phyloP scores from a whole-genome alignment of 2,329 filamentous ascomycete species.

The Paradendryphiella salina region DNA sequence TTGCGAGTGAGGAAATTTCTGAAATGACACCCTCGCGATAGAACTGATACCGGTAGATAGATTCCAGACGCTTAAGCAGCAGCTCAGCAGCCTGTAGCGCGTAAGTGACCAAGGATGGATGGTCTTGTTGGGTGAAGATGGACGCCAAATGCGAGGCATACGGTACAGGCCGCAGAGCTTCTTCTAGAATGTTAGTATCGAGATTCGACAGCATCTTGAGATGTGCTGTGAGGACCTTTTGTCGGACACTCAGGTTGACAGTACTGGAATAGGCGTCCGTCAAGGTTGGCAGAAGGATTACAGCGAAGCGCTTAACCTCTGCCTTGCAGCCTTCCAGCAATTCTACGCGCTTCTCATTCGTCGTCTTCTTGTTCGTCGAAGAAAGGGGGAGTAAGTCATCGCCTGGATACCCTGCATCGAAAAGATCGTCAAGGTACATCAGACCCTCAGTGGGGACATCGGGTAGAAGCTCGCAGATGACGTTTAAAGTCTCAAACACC shows the following conservation, averaged over 20 bases:
- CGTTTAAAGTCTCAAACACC: conserved; percentile 94
- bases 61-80: conserved; percentile 78
- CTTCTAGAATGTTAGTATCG: conserved; percentile 80
- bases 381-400: conserved; percentile 52
- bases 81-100: conserved; percentile 89
- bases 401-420: conserved; percentile 55
- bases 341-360: conserved; percentile 80
- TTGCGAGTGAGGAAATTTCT: conserved; percentile 82
- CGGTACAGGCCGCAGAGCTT: conserved; percentile 82
- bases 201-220: conserved; percentile 97
- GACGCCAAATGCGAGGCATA: conserved; percentile 96
- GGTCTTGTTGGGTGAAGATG: conserved; percentile 93
- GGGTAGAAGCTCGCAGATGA: conserved; percentile 92
- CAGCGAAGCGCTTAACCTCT: conserved; percentile 86
- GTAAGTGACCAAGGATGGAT: conserved; percentile 80
- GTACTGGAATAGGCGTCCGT: conserved; percentile 98
- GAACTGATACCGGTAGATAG: conserved; percentile 93
- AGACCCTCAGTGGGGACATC: conserved; percentile 64
- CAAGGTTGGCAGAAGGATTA: conserved; percentile 90
- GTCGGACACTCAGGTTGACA: conserved; percentile 89
- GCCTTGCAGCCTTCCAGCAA: conserved; percentile 79
- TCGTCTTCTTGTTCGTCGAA: conserved; percentile 56
- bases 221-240: conserved; percentile 94
- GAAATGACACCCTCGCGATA: conserved; percentile 95
- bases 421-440: conserved; percentile 56